These are phyloP conservation scores for Salix viminalis DNA, from an alignment of 345 rosid genomes.

Conservation along the genomic window DNA sequence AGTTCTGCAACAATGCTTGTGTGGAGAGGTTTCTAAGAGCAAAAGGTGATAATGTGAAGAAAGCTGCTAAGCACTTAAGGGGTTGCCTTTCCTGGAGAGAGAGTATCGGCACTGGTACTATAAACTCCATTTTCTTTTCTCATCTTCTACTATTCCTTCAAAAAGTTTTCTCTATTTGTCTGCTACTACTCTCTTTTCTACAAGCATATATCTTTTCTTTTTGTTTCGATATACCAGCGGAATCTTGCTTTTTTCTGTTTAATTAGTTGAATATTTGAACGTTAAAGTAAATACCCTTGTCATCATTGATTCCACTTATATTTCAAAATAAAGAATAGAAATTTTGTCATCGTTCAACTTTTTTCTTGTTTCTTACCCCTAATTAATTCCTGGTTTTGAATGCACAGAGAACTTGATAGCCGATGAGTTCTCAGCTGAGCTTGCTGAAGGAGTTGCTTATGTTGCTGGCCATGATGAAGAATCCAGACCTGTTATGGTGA, in stretches of 20 bases:
- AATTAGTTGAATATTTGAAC: slow-evolving; percentile 30
- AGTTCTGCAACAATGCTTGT: slow-evolving; percentile 77
- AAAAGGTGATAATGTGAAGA: slow-evolving; percentile 77
- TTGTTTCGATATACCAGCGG: slow-evolving; percentile 12
- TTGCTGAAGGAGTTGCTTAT: slow-evolving; percentile 74
- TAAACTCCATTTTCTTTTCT: neutral
- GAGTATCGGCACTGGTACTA: slow-evolving; percentile 56
- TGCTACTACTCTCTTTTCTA: slow-evolving; percentile 2
- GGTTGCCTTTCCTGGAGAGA: slow-evolving; percentile 94
- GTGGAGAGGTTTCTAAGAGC: slow-evolving; percentile 71
- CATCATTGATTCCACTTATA: slow-evolving; percentile 32
- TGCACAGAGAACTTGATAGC: slow-evolving; percentile 66
- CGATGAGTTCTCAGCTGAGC: slow-evolving; percentile 86
- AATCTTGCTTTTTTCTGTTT: slow-evolving; percentile 29
- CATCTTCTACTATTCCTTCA: neutral
- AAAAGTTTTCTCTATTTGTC: neutral
- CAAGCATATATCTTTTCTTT: slow-evolving; percentile 19
- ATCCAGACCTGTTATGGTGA: slow-evolving; percentile 77
- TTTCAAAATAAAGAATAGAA: slow-evolving; percentile 9
- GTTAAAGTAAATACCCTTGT: slow-evolving; percentile 28
- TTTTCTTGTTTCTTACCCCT: neutral
- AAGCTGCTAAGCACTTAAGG: slow-evolving; percentile 69
- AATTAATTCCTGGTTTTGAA: neutral
- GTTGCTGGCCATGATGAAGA: slow-evolving; percentile 87
- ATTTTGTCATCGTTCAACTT: neutral